Evolutionary conservation across 305 asterid genomes (phyloP), one percentile per base, ranked within the genome.

Genomic region (Plantago lanceolata): DNA sequence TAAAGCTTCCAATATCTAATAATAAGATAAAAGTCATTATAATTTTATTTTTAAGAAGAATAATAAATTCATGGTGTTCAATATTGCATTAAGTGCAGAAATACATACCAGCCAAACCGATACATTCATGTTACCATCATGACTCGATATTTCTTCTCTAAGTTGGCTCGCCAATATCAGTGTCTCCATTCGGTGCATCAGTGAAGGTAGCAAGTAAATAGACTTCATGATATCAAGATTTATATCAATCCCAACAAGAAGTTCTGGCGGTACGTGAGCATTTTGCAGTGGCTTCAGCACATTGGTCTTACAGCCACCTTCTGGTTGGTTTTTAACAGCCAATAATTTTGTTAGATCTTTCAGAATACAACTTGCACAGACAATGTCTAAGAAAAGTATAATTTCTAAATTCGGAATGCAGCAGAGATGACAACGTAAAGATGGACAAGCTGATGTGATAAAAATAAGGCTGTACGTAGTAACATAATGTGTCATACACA

Each of bases 91-190:
- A 29, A 57, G 62, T 55, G 45, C 0, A 50, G 55, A 66, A 51
- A 54, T 63, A 77, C 85, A 28, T 72, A 88, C 99, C 95, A 94
- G 72, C 19, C 87, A 82, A 81, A 94, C 82, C 53, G 97, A 64
- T 63, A 90, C 72, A 57, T 53, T 71, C 65, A 63, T 70, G 69
- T 70, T 19, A 52, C 81, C 80, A 31, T 75, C 77, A 66, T 75
- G 76, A 61, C 26, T 65, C 9, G 92, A 75, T 68, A 94, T 81
- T 70, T 85, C 86, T 70, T 85, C 74, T 69, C 86, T 81, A 49
- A 94, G 92, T 75, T 90, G 97, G 80, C 96, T 85, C 48, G 99
- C 96, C 79, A 94, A 77, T 94, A 86, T 90, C 61, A 94, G 77
- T 58, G 94, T 83, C 81, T 88, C 96, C 63, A 90, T 24, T 3